Percentiles rank a stretch among this genome's conserved stretches.
Conservation (phyloP, 2,329 filamentous ascomycete species). For the Triangularia verruculosa region DNA sequence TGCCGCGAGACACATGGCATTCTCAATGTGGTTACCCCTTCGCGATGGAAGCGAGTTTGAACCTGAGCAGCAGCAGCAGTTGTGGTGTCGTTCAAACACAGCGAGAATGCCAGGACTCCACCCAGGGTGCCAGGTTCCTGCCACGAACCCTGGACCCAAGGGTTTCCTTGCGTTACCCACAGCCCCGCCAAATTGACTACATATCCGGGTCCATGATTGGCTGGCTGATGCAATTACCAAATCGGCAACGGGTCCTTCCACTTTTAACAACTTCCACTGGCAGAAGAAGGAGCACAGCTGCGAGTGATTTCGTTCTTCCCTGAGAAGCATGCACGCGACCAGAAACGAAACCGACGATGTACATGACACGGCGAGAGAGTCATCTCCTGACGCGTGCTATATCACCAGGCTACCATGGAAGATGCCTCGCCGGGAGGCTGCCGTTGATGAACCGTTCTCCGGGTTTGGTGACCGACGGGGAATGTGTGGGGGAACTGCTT, state of each 20-base stretch:
- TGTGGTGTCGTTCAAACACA: not conserved
- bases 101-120: not conserved
- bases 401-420: not conserved
- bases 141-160: not conserved
- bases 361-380: not conserved
- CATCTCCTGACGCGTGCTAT: not conserved
- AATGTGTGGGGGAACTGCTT: constrained; percentile 4
- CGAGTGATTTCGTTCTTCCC: not conserved
- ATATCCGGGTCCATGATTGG: constrained; percentile 10
- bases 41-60: not conserved
- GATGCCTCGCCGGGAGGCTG: not conserved
- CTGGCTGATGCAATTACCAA: constrained; percentile 6
- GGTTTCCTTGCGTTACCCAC: constrained; percentile 4
- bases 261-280: constrained; percentile 4
- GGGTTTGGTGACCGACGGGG: constrained; percentile 8
- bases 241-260: constrained; percentile 17
- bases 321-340: not conserved
- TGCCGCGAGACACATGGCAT: not conserved
- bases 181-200: not conserved
- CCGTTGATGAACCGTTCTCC: not conserved
- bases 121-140: not conserved
- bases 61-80: too few relatives aligned
- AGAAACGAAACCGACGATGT: not conserved
- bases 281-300: not conserved
- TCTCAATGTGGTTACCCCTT: not conserved